Percentiles rank a stretch among this genome's conserved stretches.
Evolutionary conservation across 2,329 filamentous ascomycete genomes (phyloP).

Genomic region (Aureobasidium sp.): DNA sequence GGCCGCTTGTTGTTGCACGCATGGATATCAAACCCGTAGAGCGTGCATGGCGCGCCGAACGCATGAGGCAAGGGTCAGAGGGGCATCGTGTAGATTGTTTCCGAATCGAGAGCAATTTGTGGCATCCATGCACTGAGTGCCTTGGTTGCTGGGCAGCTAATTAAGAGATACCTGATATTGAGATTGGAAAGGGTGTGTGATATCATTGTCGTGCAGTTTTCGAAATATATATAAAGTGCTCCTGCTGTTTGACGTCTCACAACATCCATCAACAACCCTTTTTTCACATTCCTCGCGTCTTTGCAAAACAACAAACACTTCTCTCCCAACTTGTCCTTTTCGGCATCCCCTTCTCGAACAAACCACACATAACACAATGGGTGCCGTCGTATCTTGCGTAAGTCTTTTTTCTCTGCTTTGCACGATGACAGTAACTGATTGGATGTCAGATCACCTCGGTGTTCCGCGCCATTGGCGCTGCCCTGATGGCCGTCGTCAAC

Average conservation of each 20-base stretch:
- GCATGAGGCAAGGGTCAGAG: neutral
- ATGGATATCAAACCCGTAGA: neutral
- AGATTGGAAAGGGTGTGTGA: neutral
- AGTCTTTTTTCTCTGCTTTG: slow-evolving; percentile 29
- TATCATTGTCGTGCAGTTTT: no score
- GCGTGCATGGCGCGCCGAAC: neutral
- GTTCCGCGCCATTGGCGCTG: slow-evolving; percentile 40
- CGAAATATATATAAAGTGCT: no score
- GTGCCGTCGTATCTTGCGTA: slow-evolving; percentile 78
- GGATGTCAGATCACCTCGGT: slow-evolving; percentile 31
- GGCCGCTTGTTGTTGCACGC: neutral
- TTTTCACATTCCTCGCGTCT: slow-evolving; percentile 9
- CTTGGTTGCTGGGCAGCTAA: slow-evolving; percentile 7
- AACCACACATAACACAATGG: slow-evolving; percentile 47
- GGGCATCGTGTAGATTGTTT: neutral
- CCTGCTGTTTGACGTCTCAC: slow-evolving; percentile 8
- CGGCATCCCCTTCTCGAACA: neutral
- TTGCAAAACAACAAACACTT: slow-evolving; percentile 3
- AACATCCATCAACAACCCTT: neutral
- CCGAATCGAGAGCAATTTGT: neutral
- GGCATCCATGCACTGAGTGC: neutral
- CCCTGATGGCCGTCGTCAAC: slow-evolving; percentile 40
- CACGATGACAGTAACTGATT: slow-evolving; percentile 19
- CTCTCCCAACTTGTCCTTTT: neutral
- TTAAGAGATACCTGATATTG: neutral